These are phyloP conservation scores for Calonectria leucothoes DNA, from an alignment of 2,329 filamentous ascomycete species.

Conservation along the genomic window DNA sequence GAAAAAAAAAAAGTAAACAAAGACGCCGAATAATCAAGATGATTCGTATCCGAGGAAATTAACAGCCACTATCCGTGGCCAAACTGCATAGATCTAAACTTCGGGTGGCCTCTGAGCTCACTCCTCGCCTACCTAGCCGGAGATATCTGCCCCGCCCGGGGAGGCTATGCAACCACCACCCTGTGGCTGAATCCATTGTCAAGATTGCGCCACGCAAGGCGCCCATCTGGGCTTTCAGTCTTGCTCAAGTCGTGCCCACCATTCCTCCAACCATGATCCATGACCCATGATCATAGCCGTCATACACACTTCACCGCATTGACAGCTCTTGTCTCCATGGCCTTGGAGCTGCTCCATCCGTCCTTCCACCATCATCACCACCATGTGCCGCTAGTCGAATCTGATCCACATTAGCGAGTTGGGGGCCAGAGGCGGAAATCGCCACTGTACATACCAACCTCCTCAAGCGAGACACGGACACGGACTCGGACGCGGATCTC, in stretches of 20 bases:
- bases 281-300: background rate
- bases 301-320: background rate
- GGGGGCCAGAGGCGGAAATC: background rate
- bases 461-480: background rate
- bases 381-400: background rate
- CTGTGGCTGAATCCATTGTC: slow-evolving; percentile 1
- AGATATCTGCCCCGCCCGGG: background rate
- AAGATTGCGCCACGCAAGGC: slow-evolving; percentile 30
- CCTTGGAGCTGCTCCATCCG: background rate
- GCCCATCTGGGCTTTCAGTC: slow-evolving; percentile 15
- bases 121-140: background rate
- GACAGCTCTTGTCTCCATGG: background rate
- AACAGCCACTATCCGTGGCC: background rate
- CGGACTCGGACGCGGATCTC: background rate
- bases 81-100: background rate
- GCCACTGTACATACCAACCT: background rate
- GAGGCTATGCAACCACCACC: slow-evolving; percentile 2
- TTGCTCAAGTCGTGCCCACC: background rate
- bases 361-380: too few species aligned
- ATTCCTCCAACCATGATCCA: background rate
- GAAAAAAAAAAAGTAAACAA: background rate
- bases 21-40: background rate
- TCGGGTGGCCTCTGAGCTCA: background rate
- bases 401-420: background rate
- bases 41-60: background rate